These are phyloP conservation scores for Spathaspora arborariae DNA, from an alignment of 805 yeast genomes.

Conservation along the genomic window DNA sequence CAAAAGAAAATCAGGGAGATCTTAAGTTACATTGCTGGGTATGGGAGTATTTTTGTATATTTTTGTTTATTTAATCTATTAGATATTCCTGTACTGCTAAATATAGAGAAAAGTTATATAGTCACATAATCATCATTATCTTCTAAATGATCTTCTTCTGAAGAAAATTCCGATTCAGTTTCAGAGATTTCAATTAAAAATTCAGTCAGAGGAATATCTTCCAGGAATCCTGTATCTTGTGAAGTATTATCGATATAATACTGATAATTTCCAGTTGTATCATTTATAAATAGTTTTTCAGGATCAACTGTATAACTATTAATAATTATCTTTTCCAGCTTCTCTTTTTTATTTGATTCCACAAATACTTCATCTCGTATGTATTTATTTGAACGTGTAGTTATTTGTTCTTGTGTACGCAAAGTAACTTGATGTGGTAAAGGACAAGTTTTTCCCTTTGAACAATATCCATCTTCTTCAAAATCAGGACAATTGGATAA, in stretches of 20 bases:
- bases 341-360: constrained; percentile 2
- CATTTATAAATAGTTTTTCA: constrained; percentile 15
- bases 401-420: constrained; percentile 24
- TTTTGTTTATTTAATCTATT: constrained; percentile 1
- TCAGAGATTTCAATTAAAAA: constrained; percentile 9
- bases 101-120: constrained; percentile 7
- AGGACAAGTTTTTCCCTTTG: constrained; percentile 48
- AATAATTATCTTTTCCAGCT: constrained; percentile 11
- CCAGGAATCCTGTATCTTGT: background rate
- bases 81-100: background rate
- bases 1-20: background rate
- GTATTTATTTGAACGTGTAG: constrained; percentile 11
- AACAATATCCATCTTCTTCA: constrained; percentile 58
- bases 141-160: constrained; percentile 16
- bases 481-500: constrained; percentile 67
- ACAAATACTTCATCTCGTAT: constrained; percentile 11
- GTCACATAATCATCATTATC: constrained; percentile 22
- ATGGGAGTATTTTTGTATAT: background rate
- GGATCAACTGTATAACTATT: constrained; percentile 37
- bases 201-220: constrained; percentile 2
- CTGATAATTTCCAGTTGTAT: constrained; percentile 20
- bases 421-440: constrained; percentile 43
- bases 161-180: constrained; percentile 6
- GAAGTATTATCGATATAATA: constrained; percentile 19
- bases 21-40: background rate